Evolutionary conservation across 2,329 filamentous ascomycete species (phyloP).

Genomic region (Elsinoe arachidis): DNA sequence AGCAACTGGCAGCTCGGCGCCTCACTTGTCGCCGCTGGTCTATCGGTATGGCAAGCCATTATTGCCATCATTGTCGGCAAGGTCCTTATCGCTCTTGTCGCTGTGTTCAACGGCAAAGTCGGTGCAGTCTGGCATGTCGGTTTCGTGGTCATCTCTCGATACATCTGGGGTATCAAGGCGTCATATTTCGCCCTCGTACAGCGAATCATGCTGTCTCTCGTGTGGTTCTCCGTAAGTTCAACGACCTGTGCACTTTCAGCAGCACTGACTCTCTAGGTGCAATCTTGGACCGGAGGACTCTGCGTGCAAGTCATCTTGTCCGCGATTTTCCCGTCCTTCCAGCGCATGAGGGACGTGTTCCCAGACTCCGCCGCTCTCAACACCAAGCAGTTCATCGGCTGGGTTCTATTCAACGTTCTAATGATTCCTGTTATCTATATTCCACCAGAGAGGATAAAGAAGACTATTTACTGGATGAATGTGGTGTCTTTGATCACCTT

Average conservation of each 20-base stretch:
- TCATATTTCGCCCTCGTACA: constrained; percentile 47
- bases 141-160: constrained; percentile 47
- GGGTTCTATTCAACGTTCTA: constrained; percentile 37
- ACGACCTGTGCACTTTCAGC: constrained; percentile 13
- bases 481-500: constrained; percentile 42
- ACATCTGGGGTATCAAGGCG: constrained; percentile 49
- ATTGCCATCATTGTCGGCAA: constrained; percentile 35
- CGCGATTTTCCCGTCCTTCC: constrained; percentile 51
- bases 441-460: constrained; percentile 34
- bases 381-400: constrained; percentile 37
- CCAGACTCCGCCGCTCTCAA: constrained; percentile 38
- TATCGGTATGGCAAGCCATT: constrained; percentile 36
- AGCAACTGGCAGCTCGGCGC: constrained; percentile 31
- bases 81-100: constrained; percentile 46
- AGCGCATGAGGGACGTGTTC: constrained; percentile 45
- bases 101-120: constrained; percentile 50
- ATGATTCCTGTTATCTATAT: constrained; percentile 39
- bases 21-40: constrained; percentile 31
- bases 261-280: constrained; percentile 46
- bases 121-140: constrained; percentile 44
- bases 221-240: constrained; percentile 35
- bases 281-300: constrained; percentile 54
- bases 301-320: constrained; percentile 43
- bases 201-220: constrained; percentile 44
- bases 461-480: constrained; percentile 35